Evolutionary conservation across 495 filamentous ascomycete genomes (phyloP).

Genomic region (Penicillium taxi): DNA sequence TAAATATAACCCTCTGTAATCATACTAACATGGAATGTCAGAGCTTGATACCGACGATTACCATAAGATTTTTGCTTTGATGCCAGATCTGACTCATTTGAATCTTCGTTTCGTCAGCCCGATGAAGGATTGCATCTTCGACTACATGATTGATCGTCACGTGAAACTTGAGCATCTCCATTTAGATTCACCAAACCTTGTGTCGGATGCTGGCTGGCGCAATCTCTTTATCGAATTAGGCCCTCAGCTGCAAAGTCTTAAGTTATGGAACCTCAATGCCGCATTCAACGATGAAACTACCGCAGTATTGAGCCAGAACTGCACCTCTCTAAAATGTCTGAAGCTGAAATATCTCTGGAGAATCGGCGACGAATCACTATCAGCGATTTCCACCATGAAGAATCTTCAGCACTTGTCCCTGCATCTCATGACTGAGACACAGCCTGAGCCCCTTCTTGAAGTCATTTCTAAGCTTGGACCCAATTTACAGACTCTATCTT

Average conservation of each 20-base stretch:
- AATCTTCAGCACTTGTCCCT: conserved; percentile 67
- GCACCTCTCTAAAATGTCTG: conserved; percentile 58
- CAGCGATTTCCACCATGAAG: conserved; percentile 46
- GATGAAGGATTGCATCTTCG: conserved; percentile 72
- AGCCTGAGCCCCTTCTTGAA: conserved; percentile 49
- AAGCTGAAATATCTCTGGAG: conserved; percentile 60
- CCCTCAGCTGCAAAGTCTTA: conserved; percentile 52
- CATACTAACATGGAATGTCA: conserved; percentile 19
- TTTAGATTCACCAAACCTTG: conserved; percentile 70
- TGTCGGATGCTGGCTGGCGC: conserved; percentile 64
- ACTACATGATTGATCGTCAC: conserved; percentile 67
- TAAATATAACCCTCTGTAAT: background rate
- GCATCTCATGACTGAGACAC: conserved; percentile 46
- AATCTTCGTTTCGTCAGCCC: conserved; percentile 75
- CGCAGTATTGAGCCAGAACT: conserved; percentile 46
- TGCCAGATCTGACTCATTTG: conserved; percentile 57
- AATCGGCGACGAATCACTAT: conserved; percentile 39
- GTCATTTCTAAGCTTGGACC: conserved; percentile 52
- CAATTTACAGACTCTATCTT: conserved; percentile 61
- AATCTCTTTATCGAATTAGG: conserved; percentile 56
- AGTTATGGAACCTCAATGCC: conserved; percentile 59
- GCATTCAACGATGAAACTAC: conserved; percentile 64
- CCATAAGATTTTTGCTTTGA: conserved; percentile 68
- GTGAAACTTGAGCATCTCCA: conserved; percentile 53
- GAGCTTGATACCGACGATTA: conserved; percentile 68